Base-by-base conservation (phyloP, 2,329 filamentous ascomycete genomes). In the Tolypocladium tundrense region DNA sequence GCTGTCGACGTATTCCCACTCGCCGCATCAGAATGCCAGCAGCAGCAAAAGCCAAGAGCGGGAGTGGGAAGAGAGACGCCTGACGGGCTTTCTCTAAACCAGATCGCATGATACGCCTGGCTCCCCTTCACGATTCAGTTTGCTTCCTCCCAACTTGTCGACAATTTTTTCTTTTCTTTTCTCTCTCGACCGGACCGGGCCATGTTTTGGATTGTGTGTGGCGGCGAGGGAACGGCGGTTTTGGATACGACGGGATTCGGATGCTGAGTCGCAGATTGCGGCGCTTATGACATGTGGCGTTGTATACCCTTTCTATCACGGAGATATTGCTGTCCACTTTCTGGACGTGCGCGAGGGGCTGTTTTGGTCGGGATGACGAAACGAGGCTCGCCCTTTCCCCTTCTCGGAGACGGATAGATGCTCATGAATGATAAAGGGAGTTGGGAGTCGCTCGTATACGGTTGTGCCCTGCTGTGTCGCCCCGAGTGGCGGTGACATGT, bases 1-100 rank as follows among this genome's bases (percentile, higher is more conserved):
- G 5, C 59, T 65, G 35, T 73, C 72, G 39, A 69, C 68, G 10
- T 74, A 70, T 59, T 65, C 67, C 24, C 67, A 68, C 54, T 73
- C 72, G 39, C 70, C 72, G 40, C 69, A 70, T 50, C 60, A 66
- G 51, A 65, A 67, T 56, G 58, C 60, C 54, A 65, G 62, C 31
- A 65, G 60, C 57, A 62, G 56, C 16, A 24, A 39, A 0, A 33
- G n/a, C 21, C 41, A 54, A 19, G 51, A 54, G 41, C 41, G 52
- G 40, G 39, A 58, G 41, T 71, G 68, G 68, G 62, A 65, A 33
- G 65, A 67, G 45, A 61, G 63, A 50, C 63, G 59, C 16, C 57
- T 62, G 57, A 58, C 60, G 21, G 58, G 60, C 40, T 66, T 62
- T 52, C 57, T 62, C 33, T 63, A 57, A 45, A 40, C 31, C 21